Evolutionary conservation across 352 stramenopile species (phyloP), one percentile per base, ranked within the genome.

Genomic region (Blastocystis sp.): DNA sequence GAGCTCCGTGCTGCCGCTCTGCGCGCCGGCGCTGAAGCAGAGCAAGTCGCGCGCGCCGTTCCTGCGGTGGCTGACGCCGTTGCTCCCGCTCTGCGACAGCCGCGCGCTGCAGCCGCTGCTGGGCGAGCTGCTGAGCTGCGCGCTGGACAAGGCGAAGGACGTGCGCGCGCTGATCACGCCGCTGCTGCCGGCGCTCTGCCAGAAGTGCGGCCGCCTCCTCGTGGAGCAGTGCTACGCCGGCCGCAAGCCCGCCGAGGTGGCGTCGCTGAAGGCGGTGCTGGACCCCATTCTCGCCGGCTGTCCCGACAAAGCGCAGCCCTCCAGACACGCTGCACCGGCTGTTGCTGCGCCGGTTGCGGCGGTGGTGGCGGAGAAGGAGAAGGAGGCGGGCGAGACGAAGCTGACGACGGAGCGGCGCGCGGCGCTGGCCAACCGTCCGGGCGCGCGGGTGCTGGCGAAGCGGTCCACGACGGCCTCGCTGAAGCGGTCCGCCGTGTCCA

Each of bases 401-500:
- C 21, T 67, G 7, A 81, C 53, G 10, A 34, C 59, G n/a, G 41
- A 53, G n/a, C 74, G 74, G 21, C 23, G 40, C 3, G 53, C 34
- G 11, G 59, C 74, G n/a, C 61, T 84, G 34, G 74, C 74, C 10
- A 70, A 66, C 66, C 74, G 74, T 48, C 74, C 74, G 19, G 74
- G 74, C 41, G 74, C 74, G 21, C 74, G 74, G 10, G 52, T 84
- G 17, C 41, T 84, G 11, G 56, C 10, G 34, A 66, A 67, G 34
- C 45, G 74, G 10, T 17, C 11, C 21, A 41, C 41, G 17, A 14
- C 56, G 2, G 48, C 74, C 45, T 69, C 45, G n/a, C 11, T 81
- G 71, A 81, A 81, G 41, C 71, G 71, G 7, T n/a, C 59, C n/a
- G 71, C 71, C n/a, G 71, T 81, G 28, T 81, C 71, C 28, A 67